Conservation (phyloP, 331 rosid species). For the Malus hybrid region DNA sequence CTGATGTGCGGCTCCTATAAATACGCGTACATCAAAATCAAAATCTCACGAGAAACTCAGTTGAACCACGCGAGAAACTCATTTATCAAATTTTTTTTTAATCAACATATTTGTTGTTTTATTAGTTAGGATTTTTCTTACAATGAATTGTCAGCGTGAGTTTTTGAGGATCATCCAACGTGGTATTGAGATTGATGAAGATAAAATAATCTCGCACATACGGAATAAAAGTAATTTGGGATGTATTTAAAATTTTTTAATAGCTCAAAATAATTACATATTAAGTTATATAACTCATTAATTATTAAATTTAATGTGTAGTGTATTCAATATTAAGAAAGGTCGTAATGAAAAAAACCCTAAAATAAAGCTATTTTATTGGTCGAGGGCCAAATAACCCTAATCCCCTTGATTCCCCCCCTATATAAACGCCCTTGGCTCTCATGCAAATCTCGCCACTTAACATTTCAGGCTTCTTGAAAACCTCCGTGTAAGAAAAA, state of each 20-base stretch:
- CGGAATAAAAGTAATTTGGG: fast-evolving
- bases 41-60: slow-evolving; percentile 18
- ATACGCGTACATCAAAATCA: background rate
- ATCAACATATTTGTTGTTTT: no score
- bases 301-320: no score
- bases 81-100: no score
- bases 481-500: background rate
- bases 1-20: background rate
- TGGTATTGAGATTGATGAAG: no score
- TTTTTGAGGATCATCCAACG: no score
- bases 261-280: no score
- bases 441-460: slow-evolving; percentile 75
- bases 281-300: no score
- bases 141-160: no score
- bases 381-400: slow-evolving; percentile 14
- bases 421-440: slow-evolving; percentile 36
- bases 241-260: no score
- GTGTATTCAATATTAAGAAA: no score
- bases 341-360: background rate
- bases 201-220: no score
- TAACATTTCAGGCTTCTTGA: background rate
- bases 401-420: slow-evolving; percentile 1
- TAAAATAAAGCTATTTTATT: background rate
- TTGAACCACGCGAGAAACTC: background rate
- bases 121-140: no score